Percentiles rank a stretch among this genome's conserved stretches.
phyloP scores from a whole-genome alignment of 2,329 filamentous ascomycete species.

The Botrytis elliptica region DNA sequence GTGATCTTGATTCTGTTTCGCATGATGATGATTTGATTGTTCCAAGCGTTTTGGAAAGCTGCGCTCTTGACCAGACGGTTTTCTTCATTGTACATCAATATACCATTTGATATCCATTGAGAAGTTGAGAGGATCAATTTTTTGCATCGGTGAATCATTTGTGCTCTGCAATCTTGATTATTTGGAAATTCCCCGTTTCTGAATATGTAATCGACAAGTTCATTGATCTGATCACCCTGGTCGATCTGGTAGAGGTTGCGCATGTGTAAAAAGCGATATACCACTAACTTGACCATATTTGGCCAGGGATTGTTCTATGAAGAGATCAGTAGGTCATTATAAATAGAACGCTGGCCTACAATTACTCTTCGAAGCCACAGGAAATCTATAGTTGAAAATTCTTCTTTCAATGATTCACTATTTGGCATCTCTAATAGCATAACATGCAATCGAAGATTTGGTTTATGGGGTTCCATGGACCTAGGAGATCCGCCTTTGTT shows the following conservation, averaged over 20 bases:
- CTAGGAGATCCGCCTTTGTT: not conserved
- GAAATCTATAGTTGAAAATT: not conserved
- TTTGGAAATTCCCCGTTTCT: not conserved
- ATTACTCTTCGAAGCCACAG: slow-evolving; percentile 4
- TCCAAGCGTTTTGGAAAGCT: slow-evolving; percentile 9
- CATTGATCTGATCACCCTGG: not conserved
- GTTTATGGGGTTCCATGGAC: not conserved
- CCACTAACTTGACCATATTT: not conserved
- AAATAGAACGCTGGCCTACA: not conserved
- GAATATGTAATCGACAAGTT: not conserved
- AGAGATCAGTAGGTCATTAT: not conserved
- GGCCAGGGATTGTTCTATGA: not conserved
- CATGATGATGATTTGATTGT: not conserved
- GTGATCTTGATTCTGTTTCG: not conserved
- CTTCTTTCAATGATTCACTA: not conserved
- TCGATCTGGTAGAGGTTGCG: slow-evolving; percentile 3
- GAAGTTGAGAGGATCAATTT: not conserved
- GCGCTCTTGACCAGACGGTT: not conserved
- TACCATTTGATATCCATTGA: not conserved
- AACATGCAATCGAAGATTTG: not conserved
- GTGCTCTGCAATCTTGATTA: not conserved
- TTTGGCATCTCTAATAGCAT: slow-evolving; percentile 3
- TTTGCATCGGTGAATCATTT: slow-evolving; percentile 9
- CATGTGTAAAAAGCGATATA: slow-evolving; percentile 6
- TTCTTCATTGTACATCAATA: not conserved